Evolutionary conservation across 495 filamentous ascomycete genomes (phyloP), one percentile per base, ranked within the genome.

Genomic region (Pyronema domesticum): DNA sequence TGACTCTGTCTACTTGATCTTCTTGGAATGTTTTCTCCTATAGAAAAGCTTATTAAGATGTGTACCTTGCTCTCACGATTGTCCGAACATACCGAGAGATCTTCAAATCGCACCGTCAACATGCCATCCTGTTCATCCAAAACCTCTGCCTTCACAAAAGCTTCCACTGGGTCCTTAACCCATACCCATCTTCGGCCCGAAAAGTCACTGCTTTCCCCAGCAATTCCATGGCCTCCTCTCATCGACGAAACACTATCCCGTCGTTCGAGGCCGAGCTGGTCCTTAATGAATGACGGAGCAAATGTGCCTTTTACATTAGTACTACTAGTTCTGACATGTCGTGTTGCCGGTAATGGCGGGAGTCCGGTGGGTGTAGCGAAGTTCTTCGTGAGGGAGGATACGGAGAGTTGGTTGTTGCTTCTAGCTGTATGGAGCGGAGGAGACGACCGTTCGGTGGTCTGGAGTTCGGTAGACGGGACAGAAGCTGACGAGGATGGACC

Each of bases 141-240:
- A 17, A 99, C 81, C 73, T 88, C 86, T 2, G 89, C 93, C 57
- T 86, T 85, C 15, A 95, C 77, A 65, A 99, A 99, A 5, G 91
- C 91, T 55, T 76, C 75, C 63, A 87, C 75, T 0, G 84, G 73
- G 68, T 99, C 87, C 67, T 80, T 80, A 60, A 96, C 71, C 93
- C 93, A 99, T 53, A 99, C 88, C 74, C 95, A 96, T 72, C 91
- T 78, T 68, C 88, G 94, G n/a, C 93, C 93, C 0, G 91, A 96
- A 68, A 99, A 95, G 73, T 96, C 93, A 35, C 62, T 60, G 37
- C 55, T 64, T 37, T 64, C 62, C 7, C 62, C 62, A 1, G 61
- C 62, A 55, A 64, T 64, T 13, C 60, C 62, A 19, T 49, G 35
- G 3, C 60, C 60, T 2, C 23, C 23, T 30, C 23, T 30, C 23